These are phyloP conservation scores for Nothomitra cinnamomea DNA, from an alignment of 2,329 filamentous ascomycete species.

Conservation along the genomic window DNA sequence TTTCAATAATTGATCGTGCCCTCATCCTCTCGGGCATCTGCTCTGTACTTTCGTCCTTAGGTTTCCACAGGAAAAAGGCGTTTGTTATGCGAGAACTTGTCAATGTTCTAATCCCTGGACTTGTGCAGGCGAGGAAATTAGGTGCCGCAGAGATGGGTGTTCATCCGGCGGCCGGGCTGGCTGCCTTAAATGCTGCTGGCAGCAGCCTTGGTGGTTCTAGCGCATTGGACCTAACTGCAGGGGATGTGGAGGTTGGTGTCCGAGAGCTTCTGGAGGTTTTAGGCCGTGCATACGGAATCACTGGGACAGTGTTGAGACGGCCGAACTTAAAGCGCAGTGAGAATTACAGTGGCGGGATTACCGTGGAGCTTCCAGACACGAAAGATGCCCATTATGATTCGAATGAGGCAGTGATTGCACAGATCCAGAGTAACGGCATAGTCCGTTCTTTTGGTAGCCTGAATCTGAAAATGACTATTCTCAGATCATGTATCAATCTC, in stretches of 20 bases:
- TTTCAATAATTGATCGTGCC: slow-evolving; percentile 60
- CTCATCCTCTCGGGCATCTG: slow-evolving; percentile 74
- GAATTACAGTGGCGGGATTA: too few relatives aligned
- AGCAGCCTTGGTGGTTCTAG: slow-evolving; percentile 23
- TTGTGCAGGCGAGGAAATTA: slow-evolving; percentile 80
- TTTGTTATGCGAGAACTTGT: slow-evolving; percentile 79
- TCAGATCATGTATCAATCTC: slow-evolving; percentile 81
- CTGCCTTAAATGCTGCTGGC: slow-evolving; percentile 46
- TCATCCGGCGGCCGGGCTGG: slow-evolving; percentile 77
- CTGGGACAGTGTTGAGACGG: neutral
- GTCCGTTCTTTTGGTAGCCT: slow-evolving; percentile 53
- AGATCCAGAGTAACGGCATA: slow-evolving; percentile 39
- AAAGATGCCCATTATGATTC: slow-evolving; percentile 15
- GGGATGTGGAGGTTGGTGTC: neutral
- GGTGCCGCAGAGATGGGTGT: slow-evolving; percentile 94
- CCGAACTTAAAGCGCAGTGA: neutral
- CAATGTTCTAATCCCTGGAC: slow-evolving; percentile 61
- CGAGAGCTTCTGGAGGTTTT: slow-evolving; percentile 4
- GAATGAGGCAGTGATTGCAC: slow-evolving; percentile 34
- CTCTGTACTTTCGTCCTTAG: slow-evolving; percentile 64
- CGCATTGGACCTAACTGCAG: neutral
- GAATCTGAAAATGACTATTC: slow-evolving; percentile 67
- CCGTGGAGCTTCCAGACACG: neutral
- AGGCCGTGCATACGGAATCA: slow-evolving; percentile 2
- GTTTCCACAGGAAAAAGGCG: slow-evolving; percentile 75